phyloP scores from a whole-genome alignment of 2,329 filamentous ascomycete genomes.

The Scleromitrula shiraiana region DNA sequence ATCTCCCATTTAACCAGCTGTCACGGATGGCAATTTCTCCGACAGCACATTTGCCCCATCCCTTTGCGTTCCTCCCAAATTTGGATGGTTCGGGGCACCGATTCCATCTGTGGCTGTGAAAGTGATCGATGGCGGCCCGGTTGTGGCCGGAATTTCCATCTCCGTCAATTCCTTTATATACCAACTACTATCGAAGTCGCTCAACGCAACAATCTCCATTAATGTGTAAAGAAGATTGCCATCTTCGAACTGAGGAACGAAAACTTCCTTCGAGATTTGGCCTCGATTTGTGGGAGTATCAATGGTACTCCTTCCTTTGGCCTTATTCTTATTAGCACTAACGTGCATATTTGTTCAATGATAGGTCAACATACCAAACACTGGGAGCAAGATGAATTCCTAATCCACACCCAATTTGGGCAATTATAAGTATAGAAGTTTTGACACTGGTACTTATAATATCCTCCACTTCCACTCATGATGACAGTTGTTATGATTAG shows the following conservation, averaged over 20 bases:
- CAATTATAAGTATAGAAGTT: conserved; percentile 46
- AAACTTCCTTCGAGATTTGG: conserved; percentile 35
- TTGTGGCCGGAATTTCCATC: conserved; percentile 18
- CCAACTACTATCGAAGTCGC: conserved; percentile 26
- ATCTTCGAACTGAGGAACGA: conserved; percentile 38
- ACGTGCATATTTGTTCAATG: not conserved
- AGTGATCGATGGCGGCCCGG: conserved; percentile 16
- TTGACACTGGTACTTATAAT: conserved; percentile 48
- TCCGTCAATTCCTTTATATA: conserved; percentile 20
- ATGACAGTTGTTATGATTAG: not conserved
- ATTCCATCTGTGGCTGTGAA: conserved; percentile 16
- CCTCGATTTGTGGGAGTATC: not conserved
- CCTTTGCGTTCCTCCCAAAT: not conserved
- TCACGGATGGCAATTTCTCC: not conserved
- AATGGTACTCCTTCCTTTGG: conserved; percentile 41
- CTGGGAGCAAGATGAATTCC: conserved; percentile 40
- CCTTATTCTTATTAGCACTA: conserved; percentile 30
- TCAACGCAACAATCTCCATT: conserved; percentile 37
- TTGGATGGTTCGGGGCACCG: not conserved
- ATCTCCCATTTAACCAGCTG: too few relatives aligned
- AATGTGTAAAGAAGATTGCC: conserved; percentile 41
- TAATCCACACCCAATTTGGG: conserved; percentile 47
- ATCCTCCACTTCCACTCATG: conserved; percentile 29
- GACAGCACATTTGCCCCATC: not conserved
- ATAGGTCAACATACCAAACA: conserved; percentile 38